Evolutionary conservation across 805 yeast genomes (phyloP).

Genomic region (Tanozyma kutaoensis): DNA sequence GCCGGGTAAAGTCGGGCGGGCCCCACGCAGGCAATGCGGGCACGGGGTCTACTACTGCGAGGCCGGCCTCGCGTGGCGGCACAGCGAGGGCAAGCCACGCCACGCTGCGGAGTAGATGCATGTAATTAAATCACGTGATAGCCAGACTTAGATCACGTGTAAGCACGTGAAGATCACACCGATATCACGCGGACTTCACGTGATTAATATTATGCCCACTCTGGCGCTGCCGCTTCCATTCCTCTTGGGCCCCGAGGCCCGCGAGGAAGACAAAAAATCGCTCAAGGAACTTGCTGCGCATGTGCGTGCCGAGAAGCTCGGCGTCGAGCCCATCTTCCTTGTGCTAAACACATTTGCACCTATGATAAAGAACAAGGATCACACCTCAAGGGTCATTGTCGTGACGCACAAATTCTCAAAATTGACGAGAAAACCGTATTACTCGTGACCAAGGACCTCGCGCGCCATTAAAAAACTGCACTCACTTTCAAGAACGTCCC

Average conservation of each 20-base stretch:
- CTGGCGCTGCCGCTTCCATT: too few species aligned
- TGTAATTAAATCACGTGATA: too few species aligned
- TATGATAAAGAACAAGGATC: constrained; percentile 30
- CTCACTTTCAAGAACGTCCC: constrained; percentile 35
- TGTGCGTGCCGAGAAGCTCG: too few species aligned
- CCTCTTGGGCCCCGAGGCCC: constrained; percentile 7
- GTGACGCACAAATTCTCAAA: constrained; percentile 36
- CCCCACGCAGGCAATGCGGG: too few species aligned
- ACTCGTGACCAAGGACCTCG: constrained; percentile 65
- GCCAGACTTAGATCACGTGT: too few species aligned
- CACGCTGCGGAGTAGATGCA: too few species aligned
- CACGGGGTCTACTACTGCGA: too few species aligned
- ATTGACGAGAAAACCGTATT: constrained; percentile 38
- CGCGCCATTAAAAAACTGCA: constrained; percentile 37
- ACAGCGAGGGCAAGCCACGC: too few species aligned
- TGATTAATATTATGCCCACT: too few species aligned
- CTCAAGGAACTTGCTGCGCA: constrained; percentile 6
- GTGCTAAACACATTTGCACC: constrained; percentile 36
- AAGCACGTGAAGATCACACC: too few species aligned
- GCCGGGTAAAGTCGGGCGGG: neutral
- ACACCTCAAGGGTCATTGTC: constrained; percentile 48
- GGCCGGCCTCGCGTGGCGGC: too few species aligned
- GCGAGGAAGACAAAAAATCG: constrained; percentile 7
- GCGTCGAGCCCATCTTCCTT: constrained; percentile 18
- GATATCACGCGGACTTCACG: too few species aligned